Conservation (phyloP, 805 yeast species). For the Pichia nanzhaoensis region DNA sequence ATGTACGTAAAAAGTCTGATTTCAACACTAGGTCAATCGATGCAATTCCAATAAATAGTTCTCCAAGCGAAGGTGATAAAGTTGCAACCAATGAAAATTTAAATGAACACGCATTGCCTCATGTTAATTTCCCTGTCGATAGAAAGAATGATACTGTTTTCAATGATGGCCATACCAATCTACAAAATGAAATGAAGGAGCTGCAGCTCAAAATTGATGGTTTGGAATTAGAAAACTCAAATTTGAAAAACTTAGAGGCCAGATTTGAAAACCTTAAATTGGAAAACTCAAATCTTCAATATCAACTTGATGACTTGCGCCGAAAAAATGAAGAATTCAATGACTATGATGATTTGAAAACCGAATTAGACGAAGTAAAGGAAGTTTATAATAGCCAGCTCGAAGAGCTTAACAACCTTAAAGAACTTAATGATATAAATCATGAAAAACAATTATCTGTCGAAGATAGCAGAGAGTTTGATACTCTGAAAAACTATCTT, state of each 20-base stretch:
- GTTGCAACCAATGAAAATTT: conserved; percentile 14
- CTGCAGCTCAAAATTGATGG: not conserved
- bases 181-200: not conserved
- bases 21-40: not conserved
- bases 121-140: conserved; percentile 13
- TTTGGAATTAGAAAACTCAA: conserved; percentile 10
- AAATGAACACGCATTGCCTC: conserved; percentile 12
- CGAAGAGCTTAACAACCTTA: conserved; percentile 10
- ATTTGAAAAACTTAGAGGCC: conserved; percentile 2
- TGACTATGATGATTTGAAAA: conserved; percentile 9
- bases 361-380: conserved; percentile 1
- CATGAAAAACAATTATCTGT: conserved; percentile 12
- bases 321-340: not conserved
- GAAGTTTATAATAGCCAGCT: conserved; percentile 6
- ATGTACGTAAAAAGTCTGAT: not conserved
- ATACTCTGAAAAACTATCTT: conserved; percentile 13
- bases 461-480: conserved; percentile 12
- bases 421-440: conserved; percentile 7
- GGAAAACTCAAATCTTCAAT: conserved; percentile 5
- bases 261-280: conserved; percentile 1
- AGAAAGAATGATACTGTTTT: conserved; percentile 2
- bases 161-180: not conserved
- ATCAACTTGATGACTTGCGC: conserved; percentile 5
- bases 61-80: conserved; percentile 11
- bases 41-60: conserved; percentile 9